Evolutionary conservation across 768 basidiomycete species (phyloP), one percentile per base, ranked within the genome.

Genomic region (Kwoniella sp.): DNA sequence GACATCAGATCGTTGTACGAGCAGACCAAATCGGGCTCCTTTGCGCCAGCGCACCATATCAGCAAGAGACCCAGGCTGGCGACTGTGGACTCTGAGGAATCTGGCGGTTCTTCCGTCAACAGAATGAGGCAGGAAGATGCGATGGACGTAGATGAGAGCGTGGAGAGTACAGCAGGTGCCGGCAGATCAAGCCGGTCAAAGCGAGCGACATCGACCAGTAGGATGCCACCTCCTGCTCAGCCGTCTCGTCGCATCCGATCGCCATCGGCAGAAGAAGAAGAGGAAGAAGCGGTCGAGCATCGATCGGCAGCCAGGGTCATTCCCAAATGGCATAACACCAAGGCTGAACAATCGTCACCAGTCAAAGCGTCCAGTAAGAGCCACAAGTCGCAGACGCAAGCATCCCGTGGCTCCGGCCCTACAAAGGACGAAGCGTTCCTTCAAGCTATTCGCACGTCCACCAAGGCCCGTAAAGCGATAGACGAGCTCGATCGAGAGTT

Each of bases 401-500:
- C 57, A 34, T 31, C 56, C 4, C 30, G 20, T 9, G 30, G 37
- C 31, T 26, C 13, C 41, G 30, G 51, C 66, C 48, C 63, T 0
- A 68, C 68, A 11, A 63, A 71, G 28, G 79, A 80, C 62, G 69
- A 71, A 29, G 71, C 67, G 1, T 80, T 80, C 67, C 66, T 80
- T 5, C 63, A 72, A 50, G 75, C 77, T 20, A 73, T 77, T 26
- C 65, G 59, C 48, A 75, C 73, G 45, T 71, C 73, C 0, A 65
- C 70, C 15, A 76, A 73, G 34, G 61, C 73, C n/a, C 71, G 71
- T 54, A 74, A 76, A 30, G 68, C 72, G 20, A 54, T 79, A 20
- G 79, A 80, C 59, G 74, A 77, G 47, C 69, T 80, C 25, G 79
- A 80, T 55, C 68, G 72, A 52, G 79, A 78, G 47, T 80, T 80